Percentiles rank a stretch among this genome's conserved stretches.
These are phyloP conservation scores for Aspergillus puulaauensis DNA, from an alignment of 2,329 filamentous ascomycete genomes.

Conservation along the genomic window DNA sequence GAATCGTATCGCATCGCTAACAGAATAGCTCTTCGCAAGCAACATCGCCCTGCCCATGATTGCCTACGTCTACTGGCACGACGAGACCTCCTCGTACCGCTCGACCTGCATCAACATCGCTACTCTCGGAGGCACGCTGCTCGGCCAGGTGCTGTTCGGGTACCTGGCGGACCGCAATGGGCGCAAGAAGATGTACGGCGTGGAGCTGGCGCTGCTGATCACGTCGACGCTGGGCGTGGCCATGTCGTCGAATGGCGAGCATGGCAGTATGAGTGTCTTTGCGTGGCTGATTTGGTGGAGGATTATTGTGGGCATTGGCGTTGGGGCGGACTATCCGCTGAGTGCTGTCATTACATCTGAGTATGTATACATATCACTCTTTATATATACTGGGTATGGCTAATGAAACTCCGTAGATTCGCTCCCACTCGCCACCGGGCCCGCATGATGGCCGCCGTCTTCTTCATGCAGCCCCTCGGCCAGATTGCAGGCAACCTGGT, in stretches of 20 bases:
- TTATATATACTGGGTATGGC: no score
- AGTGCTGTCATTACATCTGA: slow-evolving; percentile 68
- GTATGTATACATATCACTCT: slow-evolving; percentile 47
- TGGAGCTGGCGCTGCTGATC: slow-evolving; percentile 51
- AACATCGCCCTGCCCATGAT: slow-evolving; percentile 53
- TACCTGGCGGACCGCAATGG: slow-evolving; percentile 49
- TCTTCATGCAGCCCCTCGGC: slow-evolving; percentile 68
- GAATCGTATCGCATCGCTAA: neutral
- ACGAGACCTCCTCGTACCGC: slow-evolving; percentile 34
- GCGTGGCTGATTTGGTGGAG: slow-evolving; percentile 51
- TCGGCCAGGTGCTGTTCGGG: slow-evolving; percentile 51
- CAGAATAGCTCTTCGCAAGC: slow-evolving; percentile 45
- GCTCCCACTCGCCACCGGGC: slow-evolving; percentile 60
- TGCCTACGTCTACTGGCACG: slow-evolving; percentile 48
- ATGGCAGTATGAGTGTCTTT: slow-evolving; percentile 46
- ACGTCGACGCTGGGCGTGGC: slow-evolving; percentile 48
- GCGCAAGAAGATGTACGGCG: slow-evolving; percentile 52
- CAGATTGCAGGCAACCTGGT: slow-evolving; percentile 66
- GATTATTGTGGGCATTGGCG: slow-evolving; percentile 52
- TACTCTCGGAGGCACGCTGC: slow-evolving; percentile 47
- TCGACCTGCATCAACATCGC: slow-evolving; percentile 47
- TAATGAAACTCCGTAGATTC: slow-evolving; percentile 24
- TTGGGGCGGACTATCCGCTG: slow-evolving; percentile 68
- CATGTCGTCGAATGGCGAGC: slow-evolving; percentile 44
- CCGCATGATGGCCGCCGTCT: slow-evolving; percentile 67